A percentile compares a stretch with the other conserved stretches of the same genome.
Evolutionary conservation across 2,329 filamentous ascomycete species (phyloP).

Genomic region (Ophiocordyceps sinensis): DNA sequence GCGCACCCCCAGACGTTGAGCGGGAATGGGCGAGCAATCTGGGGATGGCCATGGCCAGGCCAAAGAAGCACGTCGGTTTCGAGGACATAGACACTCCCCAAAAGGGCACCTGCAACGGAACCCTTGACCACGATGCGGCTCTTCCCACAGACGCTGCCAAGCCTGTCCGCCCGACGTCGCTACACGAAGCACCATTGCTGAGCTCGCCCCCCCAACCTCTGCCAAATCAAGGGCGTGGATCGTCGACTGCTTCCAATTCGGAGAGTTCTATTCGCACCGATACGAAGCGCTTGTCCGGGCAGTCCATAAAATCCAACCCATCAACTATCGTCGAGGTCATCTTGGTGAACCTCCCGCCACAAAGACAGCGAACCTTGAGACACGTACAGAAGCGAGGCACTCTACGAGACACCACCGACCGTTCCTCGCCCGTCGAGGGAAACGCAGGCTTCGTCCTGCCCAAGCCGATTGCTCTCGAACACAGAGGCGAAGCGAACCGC

Average conservation of each 20-base stretch:
- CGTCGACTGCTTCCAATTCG: constrained; percentile 20
- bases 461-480: constrained; percentile 7
- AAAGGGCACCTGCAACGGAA: constrained; percentile 14
- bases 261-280: constrained; percentile 27
- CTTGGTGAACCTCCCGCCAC: constrained; percentile 32
- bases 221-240: constrained; percentile 6
- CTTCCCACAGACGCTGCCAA: constrained; percentile 37
- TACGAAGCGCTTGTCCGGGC: constrained; percentile 33
- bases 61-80: too few relatives aligned
- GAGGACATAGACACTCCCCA: constrained; percentile 36
- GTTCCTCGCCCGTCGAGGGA: constrained; percentile 4
- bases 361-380: constrained; percentile 39
- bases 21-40: constrained; percentile 19
- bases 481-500: constrained; percentile 11
- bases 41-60: too few relatives aligned
- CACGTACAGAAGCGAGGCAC: constrained; percentile 43
- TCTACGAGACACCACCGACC: constrained; percentile 28
- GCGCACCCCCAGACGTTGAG: constrained; percentile 29
- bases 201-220: constrained; percentile 18
- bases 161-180: constrained; percentile 30
- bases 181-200: constrained; percentile 11
- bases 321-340: constrained; percentile 46
- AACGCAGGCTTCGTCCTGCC: not conserved
- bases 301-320: constrained; percentile 37
- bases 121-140: constrained; percentile 31